Evolutionary conservation across 2,329 filamentous ascomycete genomes (phyloP).

Genomic region (Ceratocystis harringtonii): DNA sequence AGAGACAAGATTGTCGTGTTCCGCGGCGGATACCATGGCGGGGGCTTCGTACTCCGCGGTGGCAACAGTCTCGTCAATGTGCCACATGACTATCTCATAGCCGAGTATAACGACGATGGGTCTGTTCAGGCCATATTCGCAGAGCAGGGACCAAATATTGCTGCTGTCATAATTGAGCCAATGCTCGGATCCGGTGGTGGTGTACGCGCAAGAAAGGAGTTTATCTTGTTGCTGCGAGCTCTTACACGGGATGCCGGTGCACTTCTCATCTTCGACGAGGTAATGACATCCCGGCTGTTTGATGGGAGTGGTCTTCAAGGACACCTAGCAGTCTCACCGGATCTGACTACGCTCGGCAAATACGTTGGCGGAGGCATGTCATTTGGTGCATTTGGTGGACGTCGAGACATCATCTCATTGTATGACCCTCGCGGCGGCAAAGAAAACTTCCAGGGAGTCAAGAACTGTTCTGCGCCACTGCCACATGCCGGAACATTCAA

Average conservation of each 20-base stretch:
- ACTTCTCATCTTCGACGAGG: constrained; percentile 55
- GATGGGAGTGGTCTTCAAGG: constrained; percentile 33
- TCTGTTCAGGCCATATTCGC: constrained; percentile 29
- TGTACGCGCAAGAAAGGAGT: constrained; percentile 34
- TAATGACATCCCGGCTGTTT: constrained; percentile 49
- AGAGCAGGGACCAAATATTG: constrained; percentile 29
- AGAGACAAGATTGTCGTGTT: constrained; percentile 37
- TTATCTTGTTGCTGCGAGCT: constrained; percentile 36
- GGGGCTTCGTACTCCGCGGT: constrained; percentile 14
- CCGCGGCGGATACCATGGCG: constrained; percentile 30
- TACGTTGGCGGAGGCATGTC: constrained; percentile 51
- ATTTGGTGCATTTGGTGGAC: constrained; percentile 53
- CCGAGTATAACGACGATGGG: constrained; percentile 44
- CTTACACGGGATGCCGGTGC: constrained; percentile 29
- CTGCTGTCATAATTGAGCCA: constrained; percentile 49
- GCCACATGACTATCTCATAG: constrained; percentile 41
- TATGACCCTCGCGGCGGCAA: constrained; percentile 35
- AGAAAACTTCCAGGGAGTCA: constrained; percentile 43
- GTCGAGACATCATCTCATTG: constrained; percentile 40
- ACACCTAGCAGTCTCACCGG: constrained; percentile 34
- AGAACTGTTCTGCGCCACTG: constrained; percentile 37
- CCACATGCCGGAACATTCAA: constrained; percentile 53
- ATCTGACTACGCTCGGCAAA: constrained; percentile 51
- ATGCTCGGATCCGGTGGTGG: constrained; percentile 51
- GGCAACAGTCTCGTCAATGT: constrained; percentile 30